Percentiles rank a stretch among this genome's conserved stretches.
Evolutionary conservation across 441 rosid genomes (phyloP).

Genomic region (Biscutella auriculata): DNA sequence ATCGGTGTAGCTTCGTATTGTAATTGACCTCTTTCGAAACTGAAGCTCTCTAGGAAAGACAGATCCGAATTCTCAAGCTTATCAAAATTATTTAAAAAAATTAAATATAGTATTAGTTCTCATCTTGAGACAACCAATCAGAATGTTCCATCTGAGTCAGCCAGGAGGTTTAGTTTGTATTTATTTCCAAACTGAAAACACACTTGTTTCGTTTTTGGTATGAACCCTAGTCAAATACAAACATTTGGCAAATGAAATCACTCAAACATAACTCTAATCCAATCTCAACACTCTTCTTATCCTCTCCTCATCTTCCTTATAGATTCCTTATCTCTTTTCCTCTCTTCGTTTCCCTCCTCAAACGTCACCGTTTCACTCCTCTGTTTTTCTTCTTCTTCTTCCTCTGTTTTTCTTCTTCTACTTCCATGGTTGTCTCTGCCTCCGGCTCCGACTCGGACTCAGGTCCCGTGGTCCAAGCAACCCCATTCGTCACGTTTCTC

Average conservation of each 20-base stretch:
- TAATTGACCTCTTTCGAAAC: constrained; percentile 1
- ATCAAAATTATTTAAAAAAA: background rate
- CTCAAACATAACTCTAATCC: background rate
- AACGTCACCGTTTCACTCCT: background rate
- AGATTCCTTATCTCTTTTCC: background rate
- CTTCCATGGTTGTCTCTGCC: constrained; percentile 8
- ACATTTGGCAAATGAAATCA: background rate
- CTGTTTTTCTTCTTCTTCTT: background rate
- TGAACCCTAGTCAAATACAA: background rate
- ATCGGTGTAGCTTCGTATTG: too few relatives aligned
- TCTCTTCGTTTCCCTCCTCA: background rate
- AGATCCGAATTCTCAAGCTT: background rate
- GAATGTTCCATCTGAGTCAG: constrained; percentile 4
- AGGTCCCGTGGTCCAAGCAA: constrained; percentile 29
- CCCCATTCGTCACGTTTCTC: constrained; percentile 43
- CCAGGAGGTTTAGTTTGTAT: background rate
- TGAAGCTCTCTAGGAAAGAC: background rate
- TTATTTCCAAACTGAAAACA: background rate
- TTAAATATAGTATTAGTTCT: background rate
- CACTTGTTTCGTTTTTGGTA: background rate
- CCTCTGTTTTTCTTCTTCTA: constrained; percentile 3
- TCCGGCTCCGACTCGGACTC: background rate
- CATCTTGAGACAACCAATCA: background rate
- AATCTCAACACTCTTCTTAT: background rate
- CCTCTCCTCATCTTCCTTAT: background rate